Evolutionary conservation across 2,329 filamentous ascomycete species (phyloP).

Genomic region (Lasiodiplodia citricola): DNA sequence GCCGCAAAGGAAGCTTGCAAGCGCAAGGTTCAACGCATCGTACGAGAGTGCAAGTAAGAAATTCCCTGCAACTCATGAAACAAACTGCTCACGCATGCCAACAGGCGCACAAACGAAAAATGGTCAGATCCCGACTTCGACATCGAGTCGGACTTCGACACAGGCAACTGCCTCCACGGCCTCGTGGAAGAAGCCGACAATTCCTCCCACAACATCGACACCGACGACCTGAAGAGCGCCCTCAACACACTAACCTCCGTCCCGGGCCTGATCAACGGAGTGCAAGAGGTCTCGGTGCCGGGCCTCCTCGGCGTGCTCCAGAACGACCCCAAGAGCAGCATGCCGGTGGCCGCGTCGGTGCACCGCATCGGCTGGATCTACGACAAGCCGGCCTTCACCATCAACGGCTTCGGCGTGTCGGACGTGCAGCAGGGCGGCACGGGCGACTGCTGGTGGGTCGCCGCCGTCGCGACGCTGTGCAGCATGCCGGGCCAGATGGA

Average conservation of each 20-base stretch:
- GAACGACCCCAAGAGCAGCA: not conserved
- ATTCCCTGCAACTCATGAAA: not conserved
- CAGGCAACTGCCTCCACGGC: constrained; percentile 34
- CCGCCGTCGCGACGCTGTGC: constrained; percentile 76
- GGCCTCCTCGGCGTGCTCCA: not conserved
- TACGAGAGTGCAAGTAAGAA: constrained; percentile 62
- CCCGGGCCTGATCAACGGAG: not conserved
- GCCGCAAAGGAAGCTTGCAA: constrained; percentile 72
- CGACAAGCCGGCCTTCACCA: constrained; percentile 75
- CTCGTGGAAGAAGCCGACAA: not conserved
- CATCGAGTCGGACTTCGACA: constrained; percentile 74
- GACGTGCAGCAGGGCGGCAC: constrained; percentile 80
- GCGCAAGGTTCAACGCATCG: constrained; percentile 63
- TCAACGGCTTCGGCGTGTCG: constrained; percentile 75
- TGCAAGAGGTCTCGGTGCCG: not conserved
- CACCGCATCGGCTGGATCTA: constrained; percentile 64
- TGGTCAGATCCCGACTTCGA: constrained; percentile 89
- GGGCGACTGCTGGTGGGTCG: constrained; percentile 87
- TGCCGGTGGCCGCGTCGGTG: not conserved
- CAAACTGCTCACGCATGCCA: not conserved
- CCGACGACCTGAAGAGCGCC: not conserved
- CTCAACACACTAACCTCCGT: not conserved
- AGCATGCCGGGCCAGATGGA: constrained; percentile 76
- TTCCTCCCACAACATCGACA: not conserved
- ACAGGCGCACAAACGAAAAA: constrained; percentile 75